phyloP scores from a whole-genome alignment of 2,329 filamentous ascomycete genomes.

The Fusarium multiceps region DNA sequence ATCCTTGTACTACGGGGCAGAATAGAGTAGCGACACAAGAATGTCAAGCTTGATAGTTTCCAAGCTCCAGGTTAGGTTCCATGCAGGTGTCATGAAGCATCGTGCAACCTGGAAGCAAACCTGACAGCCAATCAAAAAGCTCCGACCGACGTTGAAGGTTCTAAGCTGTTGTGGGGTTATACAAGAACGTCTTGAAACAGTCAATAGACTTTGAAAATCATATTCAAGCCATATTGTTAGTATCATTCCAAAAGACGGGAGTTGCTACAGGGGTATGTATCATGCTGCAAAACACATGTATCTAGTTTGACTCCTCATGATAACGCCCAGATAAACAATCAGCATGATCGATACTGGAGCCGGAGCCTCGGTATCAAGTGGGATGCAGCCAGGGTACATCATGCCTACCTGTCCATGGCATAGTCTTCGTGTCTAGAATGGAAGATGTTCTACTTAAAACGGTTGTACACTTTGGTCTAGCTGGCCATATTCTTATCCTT shows the following conservation, averaged over 20 bases:
- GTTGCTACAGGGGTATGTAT: background rate
- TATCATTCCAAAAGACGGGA: background rate
- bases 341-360: background rate
- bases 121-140: constrained; percentile 19
- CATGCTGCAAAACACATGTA: background rate
- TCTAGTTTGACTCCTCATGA: background rate
- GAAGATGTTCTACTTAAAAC: background rate
- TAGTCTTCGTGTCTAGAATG: background rate
- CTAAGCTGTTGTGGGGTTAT: constrained; percentile 1
- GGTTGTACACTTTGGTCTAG: background rate
- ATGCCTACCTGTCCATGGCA: background rate
- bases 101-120: constrained; percentile 18
- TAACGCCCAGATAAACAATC: background rate
- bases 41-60: background rate
- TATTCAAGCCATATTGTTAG: no score
- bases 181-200: background rate
- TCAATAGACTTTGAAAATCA: background rate
- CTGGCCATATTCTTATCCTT: background rate
- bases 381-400: background rate
- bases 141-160: background rate
- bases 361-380: background rate
- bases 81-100: constrained; percentile 22
- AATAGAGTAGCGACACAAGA: background rate
- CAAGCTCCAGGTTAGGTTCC: constrained; percentile 3
- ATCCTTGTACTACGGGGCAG: background rate